phyloP scores from a whole-genome alignment of 192 early-diverging fungal species.

The Paraglomus occultum region DNA sequence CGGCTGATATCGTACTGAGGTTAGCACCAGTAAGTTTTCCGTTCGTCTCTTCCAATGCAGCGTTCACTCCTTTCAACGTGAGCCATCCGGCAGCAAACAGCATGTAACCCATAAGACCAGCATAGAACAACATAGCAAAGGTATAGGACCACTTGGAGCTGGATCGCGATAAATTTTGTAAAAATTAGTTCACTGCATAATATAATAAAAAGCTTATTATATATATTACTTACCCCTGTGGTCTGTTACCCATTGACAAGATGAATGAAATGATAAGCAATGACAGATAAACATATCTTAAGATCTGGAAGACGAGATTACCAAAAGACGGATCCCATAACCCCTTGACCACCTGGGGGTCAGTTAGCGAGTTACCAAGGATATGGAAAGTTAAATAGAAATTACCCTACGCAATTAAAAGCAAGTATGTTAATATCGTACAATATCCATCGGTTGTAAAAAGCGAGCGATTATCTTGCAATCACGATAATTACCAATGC shows the following conservation, averaged over 20 bases:
- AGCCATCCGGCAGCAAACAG: slow-evolving; percentile 54
- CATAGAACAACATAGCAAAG: slow-evolving; percentile 46
- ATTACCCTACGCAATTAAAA: slow-evolving; percentile 53
- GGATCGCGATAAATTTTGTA: not conserved
- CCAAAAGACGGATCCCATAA: slow-evolving; percentile 44
- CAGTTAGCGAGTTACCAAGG: slow-evolving; percentile 55
- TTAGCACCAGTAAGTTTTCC: slow-evolving; percentile 19
- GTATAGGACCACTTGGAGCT: slow-evolving; percentile 58
- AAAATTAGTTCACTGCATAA: slow-evolving; percentile 48
- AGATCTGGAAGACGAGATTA: slow-evolving; percentile 42
- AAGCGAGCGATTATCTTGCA: not conserved
- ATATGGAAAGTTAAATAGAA: slow-evolving; percentile 92
- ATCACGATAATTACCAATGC: slow-evolving; percentile 65
- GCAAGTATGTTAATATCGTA: slow-evolving; percentile 24
- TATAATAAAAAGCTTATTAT: slow-evolving; percentile 76
- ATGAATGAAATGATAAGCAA: slow-evolving; percentile 83
- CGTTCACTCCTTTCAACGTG: slow-evolving; percentile 40
- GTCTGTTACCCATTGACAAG: slow-evolving; percentile 91
- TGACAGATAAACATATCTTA: slow-evolving; percentile 66
- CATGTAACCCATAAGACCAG: slow-evolving; percentile 53
- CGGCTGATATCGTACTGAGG: slow-evolving; percentile 3
- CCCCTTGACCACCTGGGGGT: slow-evolving; percentile 30
- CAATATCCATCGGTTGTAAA: slow-evolving; percentile 8
- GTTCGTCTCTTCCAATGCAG: slow-evolving; percentile 1
- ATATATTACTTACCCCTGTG: slow-evolving; percentile 67